Evolutionary conservation across 2,329 filamentous ascomycete genomes (phyloP), one percentile per base, ranked within the genome.

Genomic region (Grosmannia clavigera): DNA sequence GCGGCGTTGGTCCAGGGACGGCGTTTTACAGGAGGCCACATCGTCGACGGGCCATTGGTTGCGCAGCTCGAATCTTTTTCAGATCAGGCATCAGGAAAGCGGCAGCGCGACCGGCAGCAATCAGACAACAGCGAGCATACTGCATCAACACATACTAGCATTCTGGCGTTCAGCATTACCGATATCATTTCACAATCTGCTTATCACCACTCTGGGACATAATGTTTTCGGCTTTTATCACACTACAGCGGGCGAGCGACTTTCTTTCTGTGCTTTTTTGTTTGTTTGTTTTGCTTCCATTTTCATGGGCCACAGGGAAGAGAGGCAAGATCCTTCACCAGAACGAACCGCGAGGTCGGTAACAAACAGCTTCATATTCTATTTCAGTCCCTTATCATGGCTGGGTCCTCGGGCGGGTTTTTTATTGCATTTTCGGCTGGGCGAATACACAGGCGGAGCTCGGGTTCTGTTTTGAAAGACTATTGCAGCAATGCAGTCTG

Each of bases 401-500:
- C 79, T 79, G 76, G 79, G 73, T 75, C 74, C 74, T 68, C 74
- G 73, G 74, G 74, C 73, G 74, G 75, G 73, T 70, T 74, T 76
- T 75, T 73, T 75, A 75, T 74, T 77, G 77, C 78, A 79, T 81
- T 78, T 74, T 74, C 35, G 75, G 72, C 70, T 71, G 72, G 76
- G 75, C 75, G 76, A 75, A 76, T 74, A 76, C 74, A 76, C 72
- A 73, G 72, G 74, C 73, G 74, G 75, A 72, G 73, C 74, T 73
- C 73, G 58, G 57, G 68, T 70, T 62, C 54, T 51, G 43, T 53
- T 57, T 70, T 66, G 11, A 64, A 64, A 64, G 63, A 64, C 58
- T 60, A 40, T 7, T 55, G 63, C 63, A 64, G 63, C 63, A 60
- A 64, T 64, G 63, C 63, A 51, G 19, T 60, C 59, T 61, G 61